Conservation (phyloP, 2,329 filamentous ascomycete species). For the Colletotrichum kahawae region DNA sequence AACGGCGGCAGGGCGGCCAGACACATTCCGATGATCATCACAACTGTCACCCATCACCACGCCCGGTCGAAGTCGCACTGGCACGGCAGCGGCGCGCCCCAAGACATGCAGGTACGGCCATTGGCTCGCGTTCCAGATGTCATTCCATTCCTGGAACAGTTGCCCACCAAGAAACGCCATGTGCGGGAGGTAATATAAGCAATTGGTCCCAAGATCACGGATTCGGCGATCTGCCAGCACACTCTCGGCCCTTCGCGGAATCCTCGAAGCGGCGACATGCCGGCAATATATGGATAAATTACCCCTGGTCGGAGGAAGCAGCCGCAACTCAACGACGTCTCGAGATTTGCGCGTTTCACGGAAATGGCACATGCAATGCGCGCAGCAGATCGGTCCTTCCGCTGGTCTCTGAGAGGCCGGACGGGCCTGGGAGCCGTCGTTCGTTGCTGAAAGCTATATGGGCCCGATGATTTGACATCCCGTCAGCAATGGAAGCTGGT, state of each 20-base stretch:
- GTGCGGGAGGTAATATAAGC: not conserved
- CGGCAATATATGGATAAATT: constrained; percentile 8
- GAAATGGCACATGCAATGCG: not conserved
- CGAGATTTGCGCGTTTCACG: not conserved
- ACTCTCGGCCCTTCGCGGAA: not conserved
- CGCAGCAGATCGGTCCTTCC: not conserved
- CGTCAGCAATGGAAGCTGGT: not conserved
- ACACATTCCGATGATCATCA: not conserved
- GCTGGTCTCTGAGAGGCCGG: not conserved
- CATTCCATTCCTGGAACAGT: not conserved
- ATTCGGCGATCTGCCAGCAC: not conserved
- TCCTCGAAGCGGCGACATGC: not conserved
- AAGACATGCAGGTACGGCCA: not conserved
- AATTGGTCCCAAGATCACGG: constrained; percentile 10
- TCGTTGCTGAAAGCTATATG: not conserved
- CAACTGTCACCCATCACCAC: not conserved
- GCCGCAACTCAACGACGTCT: constrained; percentile 9
- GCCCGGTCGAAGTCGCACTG: not conserved
- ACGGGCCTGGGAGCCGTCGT: not conserved
- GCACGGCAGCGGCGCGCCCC: not conserved
- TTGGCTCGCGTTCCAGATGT: not conserved
- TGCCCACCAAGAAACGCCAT: not conserved
- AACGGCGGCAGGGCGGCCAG: not conserved
- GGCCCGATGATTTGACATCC: not conserved
- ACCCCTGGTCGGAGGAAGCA: not conserved